These are phyloP conservation scores for Pulveroboletus sp. DNA, from an alignment of 768 basidiomycete species.

Conservation along the genomic window DNA sequence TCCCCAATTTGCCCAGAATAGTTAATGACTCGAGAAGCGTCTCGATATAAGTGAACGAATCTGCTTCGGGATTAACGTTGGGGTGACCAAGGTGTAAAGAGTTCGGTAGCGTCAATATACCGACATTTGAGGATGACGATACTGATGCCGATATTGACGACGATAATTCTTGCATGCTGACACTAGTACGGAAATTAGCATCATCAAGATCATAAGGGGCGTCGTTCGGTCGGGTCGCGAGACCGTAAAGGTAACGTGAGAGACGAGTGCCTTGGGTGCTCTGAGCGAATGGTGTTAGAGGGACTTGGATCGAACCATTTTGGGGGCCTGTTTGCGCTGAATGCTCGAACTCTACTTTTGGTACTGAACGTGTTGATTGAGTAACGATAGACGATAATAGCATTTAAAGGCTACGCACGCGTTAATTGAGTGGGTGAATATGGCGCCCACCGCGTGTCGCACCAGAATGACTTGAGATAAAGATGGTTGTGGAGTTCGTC, in stretches of 20 bases:
- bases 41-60: slow-evolving; percentile 93
- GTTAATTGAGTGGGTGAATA: slow-evolving; percentile 77
- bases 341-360: slow-evolving; percentile 65
- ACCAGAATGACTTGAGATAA: slow-evolving; percentile 97
- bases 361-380: slow-evolving; percentile 43
- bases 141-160: slow-evolving; percentile 17
- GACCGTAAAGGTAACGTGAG: slow-evolving; percentile 58
- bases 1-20: slow-evolving; percentile 84
- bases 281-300: slow-evolving; percentile 38
- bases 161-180: slow-evolving; percentile 19
- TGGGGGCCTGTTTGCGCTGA: slow-evolving; percentile 18
- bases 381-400: slow-evolving; percentile 1
- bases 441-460: slow-evolving; percentile 86
- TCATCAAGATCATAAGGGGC: slow-evolving; percentile 65
- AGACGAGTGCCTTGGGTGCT: slow-evolving; percentile 48
- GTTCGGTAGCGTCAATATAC: slow-evolving; percentile 15
- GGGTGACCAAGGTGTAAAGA: slow-evolving; percentile 22
- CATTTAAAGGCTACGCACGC: slow-evolving; percentile 51
- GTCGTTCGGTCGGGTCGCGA: slow-evolving; percentile 74
- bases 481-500: slow-evolving; percentile 96
- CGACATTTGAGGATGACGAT: slow-evolving; percentile 27
- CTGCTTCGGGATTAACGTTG: slow-evolving; percentile 75
- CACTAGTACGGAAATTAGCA: slow-evolving; percentile 26
- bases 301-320: slow-evolving; percentile 21
- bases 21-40: slow-evolving; percentile 90